Base-by-base conservation (phyloP, 73 alveolate genomes). In the Paramecium sonneborni region DNA sequence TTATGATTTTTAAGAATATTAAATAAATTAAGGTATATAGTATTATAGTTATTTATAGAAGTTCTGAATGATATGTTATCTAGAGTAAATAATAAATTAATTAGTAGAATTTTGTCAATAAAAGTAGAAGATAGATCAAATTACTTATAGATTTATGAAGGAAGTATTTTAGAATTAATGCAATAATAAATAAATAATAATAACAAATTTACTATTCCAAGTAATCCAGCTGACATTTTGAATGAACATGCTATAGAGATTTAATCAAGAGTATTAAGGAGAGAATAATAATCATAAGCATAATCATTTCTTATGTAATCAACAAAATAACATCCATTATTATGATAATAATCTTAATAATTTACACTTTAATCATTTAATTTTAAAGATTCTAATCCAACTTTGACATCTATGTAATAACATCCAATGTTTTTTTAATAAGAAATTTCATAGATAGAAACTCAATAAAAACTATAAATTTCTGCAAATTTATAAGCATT, bases 81-180 rank as follows among this genome's bases (percentile, higher is more conserved):
- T 21, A 43, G 72, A 43, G 69, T 48, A 6, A 79, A 79, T 4
- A 44, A 23, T 79, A 41, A 38, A 79, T 79, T 79, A 41, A 24
- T 79, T 0, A 44, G 26, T 21, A 3, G 43, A n/a, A 79, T 79
- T 74, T 43, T 79, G 41, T 23, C 30, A 20, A 2, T 12, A 5
- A 24, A 38, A 41, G 39, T 76, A 43, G 90, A 79, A 5, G 76
- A 79, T 20, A 79, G 90, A 79, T 41, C 72, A 18, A 79, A 10
- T 24, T 79, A 38, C 15, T 20, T 39, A 41, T 44, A 79, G 28
- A 79, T 79, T 10, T 79, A 79, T 44, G 90, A 79, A 24, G 34
- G 11, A 6, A 43, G 76, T 21, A 79, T 79, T 3, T 44, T 79
- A 24, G 57, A 72, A 35, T 37, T 79, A 24, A 79, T 79, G 90